These are phyloP conservation scores for Ploettnerulaceae sp. DNA, from an alignment of 2,329 filamentous ascomycete species.

Conservation along the genomic window DNA sequence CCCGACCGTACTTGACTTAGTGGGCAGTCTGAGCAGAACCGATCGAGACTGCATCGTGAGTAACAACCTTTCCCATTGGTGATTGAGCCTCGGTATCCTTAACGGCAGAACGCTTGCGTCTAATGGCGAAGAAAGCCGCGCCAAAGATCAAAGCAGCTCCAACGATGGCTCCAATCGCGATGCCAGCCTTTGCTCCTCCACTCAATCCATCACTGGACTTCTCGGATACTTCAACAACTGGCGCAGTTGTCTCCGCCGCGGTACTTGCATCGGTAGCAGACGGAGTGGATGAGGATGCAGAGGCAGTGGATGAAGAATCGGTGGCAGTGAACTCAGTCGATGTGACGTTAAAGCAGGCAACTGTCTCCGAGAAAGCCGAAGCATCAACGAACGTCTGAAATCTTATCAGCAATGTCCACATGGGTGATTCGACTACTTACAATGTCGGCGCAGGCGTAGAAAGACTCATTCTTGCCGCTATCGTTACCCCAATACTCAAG, in stretches of 20 bases:
- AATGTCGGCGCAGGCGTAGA: slow-evolving; percentile 48
- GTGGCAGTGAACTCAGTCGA: slow-evolving; percentile 15
- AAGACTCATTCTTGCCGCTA: slow-evolving; percentile 41
- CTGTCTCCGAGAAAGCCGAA: slow-evolving; percentile 18
- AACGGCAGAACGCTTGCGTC: slow-evolving; percentile 17
- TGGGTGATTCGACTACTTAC: slow-evolving; percentile 20
- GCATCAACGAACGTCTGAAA: slow-evolving; percentile 37
- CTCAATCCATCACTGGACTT: slow-evolving; percentile 4
- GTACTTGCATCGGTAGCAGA: not conserved
- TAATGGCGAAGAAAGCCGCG: slow-evolving; percentile 16
- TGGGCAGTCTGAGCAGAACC: slow-evolving; percentile 13
- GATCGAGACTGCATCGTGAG: slow-evolving; percentile 11
- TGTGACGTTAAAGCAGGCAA: slow-evolving; percentile 21
- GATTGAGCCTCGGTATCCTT: slow-evolving; percentile 5
- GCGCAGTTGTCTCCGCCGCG: slow-evolving; percentile 1
- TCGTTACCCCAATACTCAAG: slow-evolving; percentile 43
- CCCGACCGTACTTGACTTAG: not conserved
- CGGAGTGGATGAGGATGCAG: too few species aligned
- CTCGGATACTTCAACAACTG: not conserved
- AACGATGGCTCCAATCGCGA: slow-evolving; percentile 27
- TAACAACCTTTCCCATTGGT: slow-evolving; percentile 6
- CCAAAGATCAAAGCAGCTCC: slow-evolving; percentile 17
- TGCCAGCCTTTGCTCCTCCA: slow-evolving; percentile 25
- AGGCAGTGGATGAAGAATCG: not conserved
- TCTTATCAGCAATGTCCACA: not conserved